Evolutionary conservation across 768 basidiomycete genomes (phyloP).

Genomic region (Pulveroboletus sp.): DNA sequence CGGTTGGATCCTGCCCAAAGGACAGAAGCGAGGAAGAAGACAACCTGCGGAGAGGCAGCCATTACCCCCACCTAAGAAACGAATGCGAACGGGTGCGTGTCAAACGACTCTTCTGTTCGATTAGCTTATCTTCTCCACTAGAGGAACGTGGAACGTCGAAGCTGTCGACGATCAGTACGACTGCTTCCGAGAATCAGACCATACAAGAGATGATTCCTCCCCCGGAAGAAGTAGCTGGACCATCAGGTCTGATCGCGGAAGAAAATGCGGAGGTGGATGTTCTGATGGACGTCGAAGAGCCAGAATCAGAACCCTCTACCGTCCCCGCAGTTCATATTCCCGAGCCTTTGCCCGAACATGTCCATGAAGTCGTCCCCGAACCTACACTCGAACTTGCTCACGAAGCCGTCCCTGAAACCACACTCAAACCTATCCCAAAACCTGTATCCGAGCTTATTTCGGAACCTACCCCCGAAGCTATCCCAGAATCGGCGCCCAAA

Average conservation of each 20-base stretch:
- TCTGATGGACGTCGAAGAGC: conserved; percentile 13
- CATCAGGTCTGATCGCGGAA: conserved; percentile 22
- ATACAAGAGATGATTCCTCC: conserved; percentile 23
- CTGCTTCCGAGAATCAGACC: conserved; percentile 44
- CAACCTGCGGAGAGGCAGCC: conserved; percentile 41
- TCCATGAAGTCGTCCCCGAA: not conserved
- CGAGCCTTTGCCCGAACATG: conserved; percentile 3
- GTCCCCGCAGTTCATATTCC: not conserved
- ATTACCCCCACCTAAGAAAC: conserved; percentile 54
- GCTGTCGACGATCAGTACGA: conserved; percentile 45
- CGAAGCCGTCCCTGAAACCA: not conserved
- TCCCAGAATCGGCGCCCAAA: not conserved
- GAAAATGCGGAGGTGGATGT: conserved; percentile 16
- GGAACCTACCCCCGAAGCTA: not conserved
- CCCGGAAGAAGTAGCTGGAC: conserved; percentile 26
- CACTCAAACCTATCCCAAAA: not conserved
- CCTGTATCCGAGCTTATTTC: not conserved
- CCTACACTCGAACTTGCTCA: not conserved
- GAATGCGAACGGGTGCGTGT: conserved; percentile 41
- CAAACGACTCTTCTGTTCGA: not conserved
- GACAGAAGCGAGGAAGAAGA: conserved; percentile 62
- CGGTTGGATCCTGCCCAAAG: conserved; percentile 84
- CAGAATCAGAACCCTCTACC: conserved; percentile 3
- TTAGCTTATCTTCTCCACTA: not conserved
- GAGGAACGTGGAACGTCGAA: conserved; percentile 39